Evolutionary conservation across 768 basidiomycete species (phyloP).

Genomic region (Russula vinacea): DNA sequence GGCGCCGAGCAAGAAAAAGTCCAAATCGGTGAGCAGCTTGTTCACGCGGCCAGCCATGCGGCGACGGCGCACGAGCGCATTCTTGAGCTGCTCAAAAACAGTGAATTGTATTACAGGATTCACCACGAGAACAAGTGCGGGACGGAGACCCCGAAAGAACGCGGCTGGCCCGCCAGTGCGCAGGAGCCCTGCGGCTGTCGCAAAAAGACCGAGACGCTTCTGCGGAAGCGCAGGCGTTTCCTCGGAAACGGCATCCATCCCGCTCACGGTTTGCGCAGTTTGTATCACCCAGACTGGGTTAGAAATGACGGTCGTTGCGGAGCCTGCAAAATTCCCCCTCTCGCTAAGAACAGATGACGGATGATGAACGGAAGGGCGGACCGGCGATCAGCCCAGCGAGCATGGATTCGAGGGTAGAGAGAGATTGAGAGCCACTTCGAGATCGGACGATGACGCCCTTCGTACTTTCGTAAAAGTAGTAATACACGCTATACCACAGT

Average conservation of each 20-base stretch:
- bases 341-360: constrained; percentile 1
- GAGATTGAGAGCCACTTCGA: constrained; percentile 58
- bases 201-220: constrained; percentile 57
- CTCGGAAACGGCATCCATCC: constrained; percentile 38
- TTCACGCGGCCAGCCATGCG: constrained; percentile 45
- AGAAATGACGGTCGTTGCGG: constrained; percentile 81
- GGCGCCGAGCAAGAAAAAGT: constrained; percentile 94
- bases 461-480: constrained; percentile 84
- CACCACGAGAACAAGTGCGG: constrained; percentile 87
- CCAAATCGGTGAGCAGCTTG: constrained; percentile 70
- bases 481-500: constrained; percentile 66
- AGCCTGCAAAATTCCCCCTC: constrained; percentile 49
- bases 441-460: constrained; percentile 55
- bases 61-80: constrained; percentile 63
- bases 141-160: constrained; percentile 91
- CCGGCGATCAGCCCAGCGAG: constrained; percentile 85
- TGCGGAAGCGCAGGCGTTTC: constrained; percentile 33
- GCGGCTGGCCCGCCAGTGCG: constrained; percentile 73
- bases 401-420: constrained; percentile 87
- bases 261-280: constrained; percentile 77
- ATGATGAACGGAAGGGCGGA: constrained; percentile 33
- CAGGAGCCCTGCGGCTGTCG: constrained; percentile 67
- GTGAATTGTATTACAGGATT: constrained; percentile 97
- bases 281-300: constrained; percentile 99
- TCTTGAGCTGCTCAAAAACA: constrained; percentile 93